A percentile compares a stretch with the other conserved stretches of the same genome.
phyloP scores from a whole-genome alignment of 371 early-diverging fungal species.

The Blakeslea trispora region DNA sequence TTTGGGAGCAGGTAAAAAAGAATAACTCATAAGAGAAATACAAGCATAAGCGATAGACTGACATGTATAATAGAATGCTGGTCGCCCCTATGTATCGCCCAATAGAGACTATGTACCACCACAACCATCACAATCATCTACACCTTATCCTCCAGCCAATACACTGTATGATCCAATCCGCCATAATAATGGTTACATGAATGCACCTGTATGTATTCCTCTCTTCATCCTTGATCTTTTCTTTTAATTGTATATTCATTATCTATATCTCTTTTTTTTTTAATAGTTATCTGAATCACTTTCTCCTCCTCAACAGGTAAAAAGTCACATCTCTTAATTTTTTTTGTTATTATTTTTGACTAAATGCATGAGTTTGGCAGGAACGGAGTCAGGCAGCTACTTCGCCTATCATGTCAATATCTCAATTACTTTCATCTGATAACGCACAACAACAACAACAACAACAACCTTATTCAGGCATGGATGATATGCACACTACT shows the following conservation, averaged over 20 bases:
- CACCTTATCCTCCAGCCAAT: slow-evolving; percentile 9
- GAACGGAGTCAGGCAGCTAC: slow-evolving; percentile 16
- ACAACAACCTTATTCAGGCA: slow-evolving; percentile 1
- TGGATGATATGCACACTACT: not conserved
- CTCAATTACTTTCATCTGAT: slow-evolving; percentile 43
- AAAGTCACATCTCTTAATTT: too few species aligned
- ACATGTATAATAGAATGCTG: not conserved
- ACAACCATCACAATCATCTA: not conserved
- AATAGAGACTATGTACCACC: slow-evolving; percentile 9
- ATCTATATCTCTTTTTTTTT: too few species aligned
- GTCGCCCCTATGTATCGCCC: slow-evolving; percentile 1
- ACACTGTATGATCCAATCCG: slow-evolving; percentile 31
- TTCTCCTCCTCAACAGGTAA: slow-evolving; percentile 11
- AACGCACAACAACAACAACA: slow-evolving; percentile 14
- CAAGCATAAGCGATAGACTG: not conserved
- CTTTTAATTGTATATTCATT: not conserved
- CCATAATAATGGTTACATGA: slow-evolving; percentile 7
- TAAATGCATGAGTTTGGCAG: too few species aligned
- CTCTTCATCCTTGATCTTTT: not conserved
- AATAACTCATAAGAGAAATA: not conserved
- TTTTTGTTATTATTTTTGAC: too few species aligned
- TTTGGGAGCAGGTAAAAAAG: slow-evolving; percentile 15
- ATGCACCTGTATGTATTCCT: slow-evolving; percentile 4
- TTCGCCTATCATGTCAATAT: slow-evolving; percentile 51
- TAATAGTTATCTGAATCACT: slow-evolving; percentile 20